Conservation (phyloP, 306 rosid species). For the Castanospermum australe region DNA sequence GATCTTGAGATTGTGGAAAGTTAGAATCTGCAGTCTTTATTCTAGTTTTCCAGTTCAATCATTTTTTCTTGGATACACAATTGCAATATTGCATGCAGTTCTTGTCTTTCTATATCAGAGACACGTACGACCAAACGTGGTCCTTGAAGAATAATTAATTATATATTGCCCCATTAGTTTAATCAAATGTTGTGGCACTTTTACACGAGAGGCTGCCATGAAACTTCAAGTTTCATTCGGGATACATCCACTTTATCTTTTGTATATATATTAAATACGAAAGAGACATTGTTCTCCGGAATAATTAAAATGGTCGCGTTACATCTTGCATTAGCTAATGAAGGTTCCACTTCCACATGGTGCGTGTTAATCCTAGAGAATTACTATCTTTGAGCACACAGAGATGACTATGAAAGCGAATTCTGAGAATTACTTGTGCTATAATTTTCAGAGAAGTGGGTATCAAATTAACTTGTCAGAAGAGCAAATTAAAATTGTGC, state of each 20-base stretch:
- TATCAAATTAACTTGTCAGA: background rate
- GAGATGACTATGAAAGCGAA: background rate
- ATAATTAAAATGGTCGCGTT: background rate
- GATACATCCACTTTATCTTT: conserved; percentile 34
- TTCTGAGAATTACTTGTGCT: background rate
- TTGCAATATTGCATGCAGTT: background rate
- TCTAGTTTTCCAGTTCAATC: conserved; percentile 1
- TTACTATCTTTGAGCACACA: background rate
- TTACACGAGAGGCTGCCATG: conserved; percentile 12
- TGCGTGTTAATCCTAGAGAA: background rate
- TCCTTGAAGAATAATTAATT: background rate
- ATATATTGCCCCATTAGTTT: background rate
- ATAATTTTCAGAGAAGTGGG: background rate
- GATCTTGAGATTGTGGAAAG: conserved; percentile 23
- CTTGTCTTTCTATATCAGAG: background rate
- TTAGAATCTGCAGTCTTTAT: conserved; percentile 14
- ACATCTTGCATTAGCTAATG: conserved; percentile 5
- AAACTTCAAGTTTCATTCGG: conserved; percentile 15
- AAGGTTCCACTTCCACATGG: conserved; percentile 7
- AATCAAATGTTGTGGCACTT: conserved; percentile 20
- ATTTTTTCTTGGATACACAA: background rate
- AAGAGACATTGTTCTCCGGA: conserved; percentile 12
- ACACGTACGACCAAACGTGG: conserved; percentile 6
- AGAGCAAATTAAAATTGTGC: background rate
- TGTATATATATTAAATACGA: conserved; percentile 18